These are phyloP conservation scores for Aureobasidium sp. DNA, from an alignment of 2,329 filamentous ascomycete genomes.

Conservation along the genomic window DNA sequence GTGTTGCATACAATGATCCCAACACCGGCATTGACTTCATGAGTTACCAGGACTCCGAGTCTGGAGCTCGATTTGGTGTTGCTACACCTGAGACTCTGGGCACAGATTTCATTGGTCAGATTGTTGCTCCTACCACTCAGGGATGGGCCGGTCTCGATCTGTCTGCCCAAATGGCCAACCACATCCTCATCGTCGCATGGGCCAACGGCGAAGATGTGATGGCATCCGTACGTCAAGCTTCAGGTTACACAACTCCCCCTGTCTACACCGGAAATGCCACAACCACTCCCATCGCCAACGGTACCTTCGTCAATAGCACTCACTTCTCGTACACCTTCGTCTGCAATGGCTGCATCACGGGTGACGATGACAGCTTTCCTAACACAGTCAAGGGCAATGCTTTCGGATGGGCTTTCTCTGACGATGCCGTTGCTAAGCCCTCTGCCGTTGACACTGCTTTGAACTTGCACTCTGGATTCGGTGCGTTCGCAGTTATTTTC, in stretches of 20 bases:
- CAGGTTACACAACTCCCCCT: slow-evolving; percentile 39
- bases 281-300: slow-evolving; percentile 40
- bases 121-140: slow-evolving; percentile 37
- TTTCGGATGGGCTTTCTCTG: slow-evolving; percentile 13
- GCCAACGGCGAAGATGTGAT: slow-evolving; percentile 38
- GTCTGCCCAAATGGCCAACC: slow-evolving; percentile 38
- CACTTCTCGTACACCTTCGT: slow-evolving; percentile 48
- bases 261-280: slow-evolving; percentile 36
- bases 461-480: slow-evolving; percentile 11
- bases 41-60: slow-evolving; percentile 28
- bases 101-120: slow-evolving; percentile 47
- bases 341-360: slow-evolving; percentile 30
- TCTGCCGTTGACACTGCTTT: background rate
- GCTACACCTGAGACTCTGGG: slow-evolving; percentile 40
- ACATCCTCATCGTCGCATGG: slow-evolving; percentile 43
- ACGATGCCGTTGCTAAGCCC: background rate
- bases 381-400: slow-evolving; percentile 10
- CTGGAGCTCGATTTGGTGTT: slow-evolving; percentile 42
- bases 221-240: slow-evolving; percentile 36
- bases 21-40: slow-evolving; percentile 40
- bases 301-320: slow-evolving; percentile 44
- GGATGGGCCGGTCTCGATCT: slow-evolving; percentile 44
- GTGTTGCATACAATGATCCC: slow-evolving; percentile 30
- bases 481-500: slow-evolving; percentile 9
- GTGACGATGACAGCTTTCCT: slow-evolving; percentile 7